Evolutionary conservation across 208 protist species (phyloP).

Genomic region (Wallacemonas rigidus): DNA sequence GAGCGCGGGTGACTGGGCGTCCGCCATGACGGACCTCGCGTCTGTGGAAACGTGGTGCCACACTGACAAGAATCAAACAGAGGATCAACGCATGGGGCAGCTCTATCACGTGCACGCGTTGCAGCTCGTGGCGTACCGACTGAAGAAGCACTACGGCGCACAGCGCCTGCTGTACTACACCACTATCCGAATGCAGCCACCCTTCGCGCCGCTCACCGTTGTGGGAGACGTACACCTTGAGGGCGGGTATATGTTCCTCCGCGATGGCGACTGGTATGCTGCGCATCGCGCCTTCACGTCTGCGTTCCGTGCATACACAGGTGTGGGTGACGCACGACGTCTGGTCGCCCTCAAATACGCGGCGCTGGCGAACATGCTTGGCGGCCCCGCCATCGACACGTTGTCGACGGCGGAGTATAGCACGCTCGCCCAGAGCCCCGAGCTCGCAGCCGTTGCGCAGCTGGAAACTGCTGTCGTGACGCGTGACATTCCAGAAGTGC

Average conservation of each 20-base stretch:
- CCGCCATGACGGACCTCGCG: slow-evolving; percentile 48
- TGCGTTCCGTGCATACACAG: slow-evolving; percentile 94
- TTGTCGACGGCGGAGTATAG: slow-evolving; percentile 94
- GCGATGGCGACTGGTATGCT: slow-evolving; percentile 85
- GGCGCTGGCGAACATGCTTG: slow-evolving; percentile 92
- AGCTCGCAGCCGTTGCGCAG: slow-evolving; percentile 92
- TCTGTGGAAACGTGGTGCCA: slow-evolving; percentile 75
- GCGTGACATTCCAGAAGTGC: slow-evolving; percentile 78
- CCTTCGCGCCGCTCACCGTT: neutral
- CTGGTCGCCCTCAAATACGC: slow-evolving; percentile 94
- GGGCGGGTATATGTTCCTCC: slow-evolving; percentile 79
- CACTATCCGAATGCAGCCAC: slow-evolving; percentile 25
- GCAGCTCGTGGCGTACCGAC: slow-evolving; percentile 90
- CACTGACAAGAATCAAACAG: slow-evolving; percentile 42
- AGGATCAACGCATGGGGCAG: slow-evolving; percentile 33
- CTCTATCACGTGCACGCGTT: slow-evolving; percentile 82
- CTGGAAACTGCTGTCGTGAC: slow-evolving; percentile 64
- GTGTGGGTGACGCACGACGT: slow-evolving; percentile 77
- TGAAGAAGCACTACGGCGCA: slow-evolving; percentile 68
- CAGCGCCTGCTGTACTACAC: slow-evolving; percentile 52
- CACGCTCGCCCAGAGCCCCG: slow-evolving; percentile 81
- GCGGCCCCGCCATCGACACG: slow-evolving; percentile 81
- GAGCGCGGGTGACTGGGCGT: slow-evolving; percentile 23
- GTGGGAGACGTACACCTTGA: slow-evolving; percentile 11
- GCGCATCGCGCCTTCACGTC: slow-evolving; percentile 94